Evolutionary conservation across 306 rosid species (phyloP).

Genomic region (Hippophae gyantsensis): DNA sequence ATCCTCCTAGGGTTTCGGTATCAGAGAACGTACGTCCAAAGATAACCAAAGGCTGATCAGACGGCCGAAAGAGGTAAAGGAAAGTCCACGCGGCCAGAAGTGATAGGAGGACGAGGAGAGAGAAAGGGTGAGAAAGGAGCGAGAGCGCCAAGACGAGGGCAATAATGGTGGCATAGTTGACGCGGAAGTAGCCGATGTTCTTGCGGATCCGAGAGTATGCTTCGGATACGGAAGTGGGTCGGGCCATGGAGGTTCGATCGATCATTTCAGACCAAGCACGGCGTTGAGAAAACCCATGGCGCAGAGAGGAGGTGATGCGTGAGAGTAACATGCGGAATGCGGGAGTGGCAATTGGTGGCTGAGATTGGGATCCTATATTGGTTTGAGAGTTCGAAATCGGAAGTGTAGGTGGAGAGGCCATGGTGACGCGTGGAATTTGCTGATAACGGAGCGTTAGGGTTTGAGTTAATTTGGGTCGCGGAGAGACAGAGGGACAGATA

Average conservation of each 20-base stretch:
- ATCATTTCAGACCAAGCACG: constrained; percentile 84
- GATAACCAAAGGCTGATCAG: constrained; percentile 77
- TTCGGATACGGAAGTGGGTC: constrained; percentile 69
- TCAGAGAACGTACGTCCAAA: constrained; percentile 73
- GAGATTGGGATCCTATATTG: constrained; percentile 24
- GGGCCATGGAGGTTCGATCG: constrained; percentile 53
- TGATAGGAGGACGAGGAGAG: constrained; percentile 65
- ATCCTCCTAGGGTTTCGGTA: constrained; percentile 59
- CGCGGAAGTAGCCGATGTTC: constrained; percentile 76
- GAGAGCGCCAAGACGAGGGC: constrained; percentile 58
- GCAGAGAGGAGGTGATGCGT: constrained; percentile 53
- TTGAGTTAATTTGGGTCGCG: neutral
- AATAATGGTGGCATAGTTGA: constrained; percentile 62
- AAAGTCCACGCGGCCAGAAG: constrained; percentile 76
- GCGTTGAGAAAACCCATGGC: constrained; percentile 69
- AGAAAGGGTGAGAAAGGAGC: constrained; percentile 73
- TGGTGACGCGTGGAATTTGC: constrained; percentile 19
- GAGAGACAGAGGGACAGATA: neutral
- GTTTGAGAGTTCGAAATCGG: constrained; percentile 54
- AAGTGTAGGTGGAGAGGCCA: constrained; percentile 76
- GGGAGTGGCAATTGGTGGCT: constrained; percentile 63
- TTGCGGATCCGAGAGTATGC: constrained; percentile 93
- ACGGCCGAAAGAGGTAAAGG: constrained; percentile 68
- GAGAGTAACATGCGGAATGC: constrained; percentile 82
- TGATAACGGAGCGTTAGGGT: neutral